Conservation (phyloP, 2,329 filamentous ascomycete genomes). For the Colletotrichum salicis region DNA sequence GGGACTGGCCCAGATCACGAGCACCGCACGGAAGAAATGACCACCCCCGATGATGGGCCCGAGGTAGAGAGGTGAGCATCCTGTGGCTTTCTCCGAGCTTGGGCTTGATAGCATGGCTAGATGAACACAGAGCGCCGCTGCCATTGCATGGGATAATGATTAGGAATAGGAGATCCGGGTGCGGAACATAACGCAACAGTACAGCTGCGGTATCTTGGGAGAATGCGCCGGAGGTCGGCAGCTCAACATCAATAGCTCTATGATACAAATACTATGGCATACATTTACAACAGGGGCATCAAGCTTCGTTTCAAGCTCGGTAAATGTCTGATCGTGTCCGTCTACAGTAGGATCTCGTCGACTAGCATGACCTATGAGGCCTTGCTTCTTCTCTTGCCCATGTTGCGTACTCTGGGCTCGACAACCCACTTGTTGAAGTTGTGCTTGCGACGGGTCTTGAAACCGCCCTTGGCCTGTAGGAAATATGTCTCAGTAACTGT, state of each 20-base stretch:
- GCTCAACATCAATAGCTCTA: conserved; percentile 15
- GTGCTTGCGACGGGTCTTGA: conserved; percentile 89
- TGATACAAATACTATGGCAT: conserved; percentile 32
- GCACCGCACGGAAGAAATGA: neutral
- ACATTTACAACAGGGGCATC: conserved; percentile 26
- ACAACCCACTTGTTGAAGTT: conserved; percentile 95
- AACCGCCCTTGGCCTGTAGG: conserved; percentile 79
- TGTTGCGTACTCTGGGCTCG: conserved; percentile 83
- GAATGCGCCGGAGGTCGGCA: neutral
- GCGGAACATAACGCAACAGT: neutral
- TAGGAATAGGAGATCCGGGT: neutral
- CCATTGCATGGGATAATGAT: neutral
- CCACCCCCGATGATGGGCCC: neutral
- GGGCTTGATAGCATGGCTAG: neutral
- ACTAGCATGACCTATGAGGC: conserved; percentile 7
- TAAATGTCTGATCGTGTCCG: neutral
- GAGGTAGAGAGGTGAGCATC: neutral
- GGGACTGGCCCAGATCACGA: neutral
- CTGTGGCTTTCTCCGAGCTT: neutral
- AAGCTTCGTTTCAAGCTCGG: neutral
- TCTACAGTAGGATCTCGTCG: neutral
- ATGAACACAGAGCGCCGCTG: neutral
- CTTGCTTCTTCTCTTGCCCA: conserved; percentile 86
- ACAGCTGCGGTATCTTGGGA: conserved; percentile 8
- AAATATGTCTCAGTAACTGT: conserved; percentile 42